Conservation (phyloP, 495 filamentous ascomycete genomes). For the Penicillium pancosmium region DNA sequence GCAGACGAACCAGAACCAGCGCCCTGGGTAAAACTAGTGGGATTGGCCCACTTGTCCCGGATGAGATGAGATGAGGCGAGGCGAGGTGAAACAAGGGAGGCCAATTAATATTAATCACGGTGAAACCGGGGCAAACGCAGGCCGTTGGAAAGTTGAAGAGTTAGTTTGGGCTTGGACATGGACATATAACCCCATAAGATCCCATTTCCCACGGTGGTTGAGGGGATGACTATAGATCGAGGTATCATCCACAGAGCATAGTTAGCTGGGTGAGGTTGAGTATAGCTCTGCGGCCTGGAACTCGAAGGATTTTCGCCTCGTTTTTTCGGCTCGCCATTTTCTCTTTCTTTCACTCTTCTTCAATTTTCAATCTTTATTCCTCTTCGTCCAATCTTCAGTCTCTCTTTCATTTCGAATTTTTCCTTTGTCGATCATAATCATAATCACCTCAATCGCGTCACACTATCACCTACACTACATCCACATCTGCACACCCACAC, state of each 20-base stretch:
- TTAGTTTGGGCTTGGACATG: no score
- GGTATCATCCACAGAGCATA: no score
- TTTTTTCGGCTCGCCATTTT: slow-evolving; percentile 16
- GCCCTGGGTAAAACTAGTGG: not conserved
- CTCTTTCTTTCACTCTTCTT: not conserved
- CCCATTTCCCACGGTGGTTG: no score
- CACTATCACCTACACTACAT: no score
- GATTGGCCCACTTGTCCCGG: slow-evolving; percentile 3
- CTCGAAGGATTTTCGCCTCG: slow-evolving; percentile 11
- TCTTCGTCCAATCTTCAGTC: not conserved
- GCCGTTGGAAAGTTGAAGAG: not conserved
- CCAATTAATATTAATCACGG: slow-evolving; percentile 16
- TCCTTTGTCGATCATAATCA: slow-evolving; percentile 1
- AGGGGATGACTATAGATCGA: no score
- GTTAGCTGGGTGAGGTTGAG: not conserved
- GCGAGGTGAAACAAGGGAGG: slow-evolving; percentile 30
- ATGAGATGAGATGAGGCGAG: not conserved
- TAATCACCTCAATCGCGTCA: not conserved
- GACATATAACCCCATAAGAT: no score
- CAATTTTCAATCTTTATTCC: not conserved
- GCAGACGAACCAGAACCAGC: not conserved
- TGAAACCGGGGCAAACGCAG: slow-evolving; percentile 25
- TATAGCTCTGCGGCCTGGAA: not conserved
- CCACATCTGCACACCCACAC: no score
- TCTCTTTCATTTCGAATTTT: not conserved